Evolutionary conservation across 164 flowering plant genomes (phyloP).

Genomic region (Aristolochia contorta): DNA sequence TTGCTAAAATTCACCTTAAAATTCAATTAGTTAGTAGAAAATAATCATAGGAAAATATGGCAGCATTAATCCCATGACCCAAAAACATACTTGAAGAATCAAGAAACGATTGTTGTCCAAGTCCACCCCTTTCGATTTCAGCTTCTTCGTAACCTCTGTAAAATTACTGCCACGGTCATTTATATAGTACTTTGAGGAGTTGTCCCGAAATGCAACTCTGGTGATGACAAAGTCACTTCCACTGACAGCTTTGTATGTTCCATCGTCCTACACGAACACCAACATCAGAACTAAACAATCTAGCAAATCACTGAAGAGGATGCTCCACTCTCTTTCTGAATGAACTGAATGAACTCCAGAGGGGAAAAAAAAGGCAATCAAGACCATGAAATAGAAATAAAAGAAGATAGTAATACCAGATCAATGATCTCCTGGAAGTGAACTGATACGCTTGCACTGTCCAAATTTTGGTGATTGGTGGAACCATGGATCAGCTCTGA

Average conservation of each 20-base stretch:
- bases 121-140: slow-evolving; percentile 94
- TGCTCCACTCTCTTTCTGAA: no score
- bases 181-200: slow-evolving; percentile 87
- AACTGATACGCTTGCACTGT: slow-evolving; percentile 91
- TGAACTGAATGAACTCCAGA: background rate
- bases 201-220: slow-evolving; percentile 79
- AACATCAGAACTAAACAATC: background rate
- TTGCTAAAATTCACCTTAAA: slow-evolving; percentile 96
- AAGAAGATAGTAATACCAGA: slow-evolving; percentile 35
- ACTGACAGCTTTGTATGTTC: slow-evolving; percentile 59
- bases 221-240: slow-evolving; percentile 87
- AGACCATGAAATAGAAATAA: background rate
- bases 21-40: background rate
- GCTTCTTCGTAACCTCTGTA: slow-evolving; percentile 79
- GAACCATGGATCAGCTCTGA: slow-evolving; percentile 97
- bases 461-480: slow-evolving; percentile 88
- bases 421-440: slow-evolving; percentile 91
- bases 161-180: slow-evolving; percentile 73
- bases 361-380: background rate
- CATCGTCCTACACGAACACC: slow-evolving; percentile 53
- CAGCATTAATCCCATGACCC: background rate
- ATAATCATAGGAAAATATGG: background rate
- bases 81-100: slow-evolving; percentile 73
- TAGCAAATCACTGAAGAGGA: background rate
- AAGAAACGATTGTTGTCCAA: slow-evolving; percentile 91